phyloP scores from a whole-genome alignment of 2,329 filamentous ascomycete species.

The Fusarium sp. region DNA sequence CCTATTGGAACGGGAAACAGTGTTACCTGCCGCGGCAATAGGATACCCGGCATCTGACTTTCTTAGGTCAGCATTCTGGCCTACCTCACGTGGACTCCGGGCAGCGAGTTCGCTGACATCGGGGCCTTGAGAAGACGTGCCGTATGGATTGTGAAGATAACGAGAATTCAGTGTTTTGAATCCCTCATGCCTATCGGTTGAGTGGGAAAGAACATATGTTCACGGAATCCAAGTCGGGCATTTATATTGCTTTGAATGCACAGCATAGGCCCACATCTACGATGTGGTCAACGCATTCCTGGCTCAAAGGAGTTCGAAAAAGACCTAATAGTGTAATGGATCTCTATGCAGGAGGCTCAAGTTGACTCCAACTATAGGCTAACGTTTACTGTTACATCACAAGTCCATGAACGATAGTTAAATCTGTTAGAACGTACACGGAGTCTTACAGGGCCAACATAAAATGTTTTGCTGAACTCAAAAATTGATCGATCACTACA shows the following conservation, averaged over 20 bases:
- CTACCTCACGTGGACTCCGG: conserved; percentile 36
- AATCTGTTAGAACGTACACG: not conserved
- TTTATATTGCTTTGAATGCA: not conserved
- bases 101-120: conserved; percentile 35
- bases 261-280: not conserved
- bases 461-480: not conserved
- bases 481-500: conserved; percentile 6
- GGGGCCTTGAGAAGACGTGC: conserved; percentile 25
- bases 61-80: conserved; percentile 20
- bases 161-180: not conserved
- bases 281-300: not conserved
- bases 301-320: not conserved
- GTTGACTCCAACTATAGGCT: not conserved
- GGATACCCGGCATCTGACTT: conserved; percentile 14
- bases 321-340: not conserved
- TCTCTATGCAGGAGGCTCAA: not conserved
- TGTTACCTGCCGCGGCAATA: conserved; percentile 28
- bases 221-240: not conserved
- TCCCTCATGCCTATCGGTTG: not conserved
- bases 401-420: not conserved
- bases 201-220: not conserved
- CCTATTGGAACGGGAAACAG: conserved; percentile 25
- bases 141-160: not conserved
- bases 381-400: not conserved
- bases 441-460: not conserved